phyloP scores from a whole-genome alignment of 139 green algal genomes.

The Picochlorum sp. region DNA sequence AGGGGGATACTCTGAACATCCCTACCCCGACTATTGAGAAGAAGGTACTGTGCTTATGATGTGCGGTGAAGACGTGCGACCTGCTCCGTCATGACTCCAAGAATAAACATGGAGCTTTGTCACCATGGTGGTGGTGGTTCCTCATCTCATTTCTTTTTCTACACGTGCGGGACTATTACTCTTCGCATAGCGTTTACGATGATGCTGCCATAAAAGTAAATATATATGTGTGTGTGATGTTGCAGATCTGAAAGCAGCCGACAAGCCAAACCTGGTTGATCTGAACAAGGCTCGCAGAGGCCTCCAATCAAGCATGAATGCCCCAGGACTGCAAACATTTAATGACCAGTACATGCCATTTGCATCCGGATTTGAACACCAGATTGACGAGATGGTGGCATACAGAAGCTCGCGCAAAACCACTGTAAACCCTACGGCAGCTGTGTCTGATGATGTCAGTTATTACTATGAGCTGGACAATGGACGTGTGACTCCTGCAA shows the following conservation, averaged over 20 bases:
- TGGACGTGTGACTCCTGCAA: neutral
- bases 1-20: too few species aligned
- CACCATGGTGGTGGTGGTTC: too few species aligned
- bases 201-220: too few species aligned
- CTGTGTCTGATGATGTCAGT: conserved; percentile 16
- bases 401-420: conserved; percentile 7
- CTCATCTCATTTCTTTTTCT: too few species aligned
- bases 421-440: conserved; percentile 12
- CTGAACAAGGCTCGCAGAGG: neutral
- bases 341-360: conserved; percentile 23
- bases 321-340: conserved; percentile 12
- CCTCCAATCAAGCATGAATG: conserved; percentile 1
- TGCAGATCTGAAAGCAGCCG: neutral
- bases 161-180: too few species aligned
- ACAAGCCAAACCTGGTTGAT: neutral
- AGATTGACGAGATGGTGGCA: conserved; percentile 1
- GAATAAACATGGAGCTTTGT: too few species aligned
- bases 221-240: too few species aligned
- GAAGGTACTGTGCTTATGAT: too few species aligned
- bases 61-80: too few species aligned
- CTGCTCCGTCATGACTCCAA: too few species aligned
- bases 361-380: conserved; percentile 18
- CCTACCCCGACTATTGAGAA: too few species aligned
- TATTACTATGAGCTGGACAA: conserved; percentile 15
- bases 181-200: too few species aligned